These are phyloP conservation scores for Diaporthe citri DNA, from an alignment of 2,329 filamentous ascomycete species.

Conservation along the genomic window DNA sequence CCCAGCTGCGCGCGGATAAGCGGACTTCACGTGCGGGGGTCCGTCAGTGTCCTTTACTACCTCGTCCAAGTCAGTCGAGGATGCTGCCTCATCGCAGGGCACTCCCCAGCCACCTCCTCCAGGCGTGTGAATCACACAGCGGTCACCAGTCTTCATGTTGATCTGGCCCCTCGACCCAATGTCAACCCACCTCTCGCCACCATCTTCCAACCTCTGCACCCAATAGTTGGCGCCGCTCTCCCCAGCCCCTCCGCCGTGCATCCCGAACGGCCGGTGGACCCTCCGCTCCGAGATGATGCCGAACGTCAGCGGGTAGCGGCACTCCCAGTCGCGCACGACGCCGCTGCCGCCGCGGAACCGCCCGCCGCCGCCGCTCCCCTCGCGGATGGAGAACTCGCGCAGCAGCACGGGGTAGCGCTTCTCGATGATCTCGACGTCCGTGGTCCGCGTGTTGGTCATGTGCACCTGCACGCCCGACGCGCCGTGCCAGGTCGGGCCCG, in stretches of 20 bases:
- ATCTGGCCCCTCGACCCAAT: conserved; percentile 50
- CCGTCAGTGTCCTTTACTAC: neutral
- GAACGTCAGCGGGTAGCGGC: conserved; percentile 49
- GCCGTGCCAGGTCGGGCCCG: conserved; percentile 47
- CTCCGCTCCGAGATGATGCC: conserved; percentile 52
- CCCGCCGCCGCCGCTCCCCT: conserved; percentile 48
- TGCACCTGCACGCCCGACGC: conserved; percentile 47
- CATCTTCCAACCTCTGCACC: conserved; percentile 45
- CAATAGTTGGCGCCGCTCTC: conserved; percentile 46
- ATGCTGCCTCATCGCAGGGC: conserved; percentile 6
- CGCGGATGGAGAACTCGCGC: conserved; percentile 45
- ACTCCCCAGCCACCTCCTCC: conserved; percentile 50
- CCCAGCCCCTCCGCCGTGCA: conserved; percentile 48
- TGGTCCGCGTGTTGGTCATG: conserved; percentile 48
- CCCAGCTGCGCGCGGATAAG: conserved; percentile 29
- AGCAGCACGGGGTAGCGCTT: conserved; percentile 51
- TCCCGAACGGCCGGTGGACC: conserved; percentile 50
- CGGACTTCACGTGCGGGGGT: neutral
- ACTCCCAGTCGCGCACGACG: conserved; percentile 50
- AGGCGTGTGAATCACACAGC: conserved; percentile 52
- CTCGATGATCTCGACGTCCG: conserved; percentile 50
- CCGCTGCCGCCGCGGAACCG: conserved; percentile 49
- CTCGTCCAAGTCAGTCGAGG: neutral
- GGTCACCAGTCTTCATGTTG: conserved; percentile 49
- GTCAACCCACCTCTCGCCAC: conserved; percentile 46